Base-by-base conservation (phyloP, 495 filamentous ascomycete species). In the Annulohypoxylon moriforme region DNA sequence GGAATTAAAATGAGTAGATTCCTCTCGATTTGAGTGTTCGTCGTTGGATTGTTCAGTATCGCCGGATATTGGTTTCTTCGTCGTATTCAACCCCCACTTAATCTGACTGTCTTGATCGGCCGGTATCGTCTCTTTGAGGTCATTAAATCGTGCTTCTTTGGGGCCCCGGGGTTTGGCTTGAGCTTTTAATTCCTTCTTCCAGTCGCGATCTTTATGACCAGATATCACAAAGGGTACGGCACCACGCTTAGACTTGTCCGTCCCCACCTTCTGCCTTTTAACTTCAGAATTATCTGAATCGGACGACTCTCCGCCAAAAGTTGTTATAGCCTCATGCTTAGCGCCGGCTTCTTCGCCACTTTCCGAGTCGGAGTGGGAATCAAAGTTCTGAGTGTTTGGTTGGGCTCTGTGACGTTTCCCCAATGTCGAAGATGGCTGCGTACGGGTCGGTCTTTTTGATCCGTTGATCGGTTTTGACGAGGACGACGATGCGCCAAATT, bases 141-240 rank as follows among this genome's bases (percentile, higher is more conserved):
- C 47, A 81, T 86, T 85, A 8, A 89, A 77, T 7, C 86, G 68
- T 57, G 87, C 87, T 75, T 83, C 83, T 67, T 81, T 75, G n/a
- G 60, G 4, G 11, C 36, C 36, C 36, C 56, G 7, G 55, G 80
- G 53, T 83, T 86, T 87, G 53, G 82, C 81, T 49, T 80, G 87
- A 58, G 82, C 82, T 49, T 80, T 81, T 53, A 84, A 78, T 66
- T 89, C 86, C 63, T 89, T 89, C 73, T 89, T 88, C 92, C 91
- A 93, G 75, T 94, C 89, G 55, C 90, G 88, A 76, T 91, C 92
- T 77, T 85, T 85, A 63, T 89, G 84, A 11, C 85, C 85, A 11
- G 83, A 83, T 59, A 96, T 96, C 24, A 93, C 85, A 24, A 92
- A 79, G 11, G 86, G 85, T 8, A 73, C 68, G 31, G 84, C 79